Evolutionary conservation across 345 rosid genomes (phyloP).

Genomic region (Populus alba): DNA sequence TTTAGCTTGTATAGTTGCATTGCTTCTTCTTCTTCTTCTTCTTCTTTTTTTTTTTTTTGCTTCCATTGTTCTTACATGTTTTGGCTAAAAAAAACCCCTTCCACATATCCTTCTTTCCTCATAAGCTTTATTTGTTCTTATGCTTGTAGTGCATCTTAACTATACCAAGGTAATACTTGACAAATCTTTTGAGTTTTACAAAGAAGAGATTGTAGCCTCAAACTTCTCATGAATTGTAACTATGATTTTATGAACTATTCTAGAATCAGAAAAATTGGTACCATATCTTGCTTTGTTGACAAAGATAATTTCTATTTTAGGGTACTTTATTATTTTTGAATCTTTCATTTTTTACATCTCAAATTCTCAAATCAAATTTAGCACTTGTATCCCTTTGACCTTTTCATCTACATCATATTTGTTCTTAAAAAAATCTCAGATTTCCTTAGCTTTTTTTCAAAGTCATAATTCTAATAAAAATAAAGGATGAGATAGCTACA

Average conservation of each 20-base stretch:
- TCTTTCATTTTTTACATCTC: not conserved
- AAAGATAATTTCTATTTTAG: not conserved
- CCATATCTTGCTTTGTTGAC: not conserved
- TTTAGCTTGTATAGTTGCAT: fast-evolving
- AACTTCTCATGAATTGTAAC: too few relatives aligned
- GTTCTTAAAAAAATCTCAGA: not conserved
- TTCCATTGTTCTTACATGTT: not conserved
- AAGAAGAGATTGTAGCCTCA: too few relatives aligned
- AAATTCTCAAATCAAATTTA: not conserved
- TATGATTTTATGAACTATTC: not conserved
- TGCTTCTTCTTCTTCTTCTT: not conserved
- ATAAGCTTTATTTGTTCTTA: too few relatives aligned
- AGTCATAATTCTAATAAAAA: too few relatives aligned
- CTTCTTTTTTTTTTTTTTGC: not conserved
- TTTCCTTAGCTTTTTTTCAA: not conserved
- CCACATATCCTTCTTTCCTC: not conserved
- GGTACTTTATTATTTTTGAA: not conserved
- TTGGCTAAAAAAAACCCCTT: not conserved
- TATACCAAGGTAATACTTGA: too few relatives aligned
- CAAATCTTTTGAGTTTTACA: too few relatives aligned
- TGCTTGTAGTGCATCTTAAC: too few relatives aligned
- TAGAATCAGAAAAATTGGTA: not conserved
- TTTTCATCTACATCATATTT: not conserved
- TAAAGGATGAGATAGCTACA: too few relatives aligned
- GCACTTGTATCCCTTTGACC: not conserved